These are phyloP conservation scores for Podaxis mareebaensis DNA, from an alignment of 768 basidiomycete species.

Conservation along the genomic window DNA sequence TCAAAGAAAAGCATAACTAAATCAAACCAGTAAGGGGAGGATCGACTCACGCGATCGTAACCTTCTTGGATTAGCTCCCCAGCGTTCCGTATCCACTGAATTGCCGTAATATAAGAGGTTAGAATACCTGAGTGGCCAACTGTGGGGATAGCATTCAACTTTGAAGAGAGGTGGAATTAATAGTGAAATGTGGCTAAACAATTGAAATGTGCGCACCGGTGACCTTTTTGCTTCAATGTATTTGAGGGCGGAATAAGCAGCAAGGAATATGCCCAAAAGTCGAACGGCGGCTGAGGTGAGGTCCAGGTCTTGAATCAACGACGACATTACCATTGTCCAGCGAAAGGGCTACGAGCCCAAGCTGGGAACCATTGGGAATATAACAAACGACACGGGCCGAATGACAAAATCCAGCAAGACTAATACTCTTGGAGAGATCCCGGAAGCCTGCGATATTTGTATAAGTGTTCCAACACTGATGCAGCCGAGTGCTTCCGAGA, in stretches of 20 bases:
- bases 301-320: background rate
- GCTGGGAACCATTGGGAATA: background rate
- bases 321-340: background rate
- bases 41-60: conserved; percentile 10
- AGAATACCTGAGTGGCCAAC: background rate
- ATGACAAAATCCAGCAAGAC: background rate
- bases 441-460: background rate
- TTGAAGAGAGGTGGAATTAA: background rate
- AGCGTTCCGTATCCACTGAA: conserved; percentile 6
- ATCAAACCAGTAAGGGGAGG: background rate
- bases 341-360: background rate
- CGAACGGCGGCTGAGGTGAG: background rate
- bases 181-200: background rate
- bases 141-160: background rate
- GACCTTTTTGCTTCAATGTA: background rate
- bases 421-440: background rate
- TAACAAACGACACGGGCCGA: background rate
- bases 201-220: background rate
- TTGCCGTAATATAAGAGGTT: background rate
- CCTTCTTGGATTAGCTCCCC: conserved; percentile 14
- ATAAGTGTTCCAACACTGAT: background rate
- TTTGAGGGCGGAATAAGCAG: background rate
- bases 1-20: background rate
- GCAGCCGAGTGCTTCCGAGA: background rate
- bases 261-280: background rate